These are phyloP conservation scores for Cytospora chrysosperma DNA, from an alignment of 2,329 filamentous ascomycete species.

Conservation along the genomic window DNA sequence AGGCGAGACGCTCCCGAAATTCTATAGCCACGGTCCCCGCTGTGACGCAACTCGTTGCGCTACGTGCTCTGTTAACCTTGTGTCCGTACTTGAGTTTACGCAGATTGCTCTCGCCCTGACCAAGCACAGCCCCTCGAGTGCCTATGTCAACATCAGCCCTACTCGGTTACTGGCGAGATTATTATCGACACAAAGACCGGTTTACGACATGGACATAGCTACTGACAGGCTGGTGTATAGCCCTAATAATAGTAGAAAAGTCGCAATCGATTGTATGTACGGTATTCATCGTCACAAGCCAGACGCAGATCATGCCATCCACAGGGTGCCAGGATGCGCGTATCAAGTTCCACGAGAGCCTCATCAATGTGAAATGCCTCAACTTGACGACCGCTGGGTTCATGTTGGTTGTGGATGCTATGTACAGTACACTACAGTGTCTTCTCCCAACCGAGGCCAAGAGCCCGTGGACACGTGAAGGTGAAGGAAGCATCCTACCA, in stretches of 20 bases:
- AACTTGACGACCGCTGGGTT: conserved; percentile 1
- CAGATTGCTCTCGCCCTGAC: neutral
- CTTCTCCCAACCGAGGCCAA: neutral
- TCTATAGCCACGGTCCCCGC: neutral
- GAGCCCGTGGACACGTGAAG: neutral
- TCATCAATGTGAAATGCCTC: conserved; percentile 16
- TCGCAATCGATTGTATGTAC: neutral
- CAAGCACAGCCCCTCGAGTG: neutral
- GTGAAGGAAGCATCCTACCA: neutral
- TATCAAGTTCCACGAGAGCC: conserved; percentile 4
- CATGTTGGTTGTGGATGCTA: neutral
- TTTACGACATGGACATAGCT: neutral
- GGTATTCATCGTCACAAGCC: neutral
- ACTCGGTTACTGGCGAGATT: neutral
- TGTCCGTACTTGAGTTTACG: neutral
- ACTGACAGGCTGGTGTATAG: neutral
- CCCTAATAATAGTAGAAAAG: neutral
- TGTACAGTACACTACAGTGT: neutral
- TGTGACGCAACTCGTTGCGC: neutral
- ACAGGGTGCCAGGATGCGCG: neutral
- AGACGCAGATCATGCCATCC: conserved; percentile 7
- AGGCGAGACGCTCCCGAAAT: neutral
- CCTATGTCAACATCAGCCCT: neutral
- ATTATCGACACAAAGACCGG: neutral
- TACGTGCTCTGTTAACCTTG: neutral